Base-by-base conservation (phyloP, 2,329 filamentous ascomycete species). In the Epichloe coenophiala region DNA sequence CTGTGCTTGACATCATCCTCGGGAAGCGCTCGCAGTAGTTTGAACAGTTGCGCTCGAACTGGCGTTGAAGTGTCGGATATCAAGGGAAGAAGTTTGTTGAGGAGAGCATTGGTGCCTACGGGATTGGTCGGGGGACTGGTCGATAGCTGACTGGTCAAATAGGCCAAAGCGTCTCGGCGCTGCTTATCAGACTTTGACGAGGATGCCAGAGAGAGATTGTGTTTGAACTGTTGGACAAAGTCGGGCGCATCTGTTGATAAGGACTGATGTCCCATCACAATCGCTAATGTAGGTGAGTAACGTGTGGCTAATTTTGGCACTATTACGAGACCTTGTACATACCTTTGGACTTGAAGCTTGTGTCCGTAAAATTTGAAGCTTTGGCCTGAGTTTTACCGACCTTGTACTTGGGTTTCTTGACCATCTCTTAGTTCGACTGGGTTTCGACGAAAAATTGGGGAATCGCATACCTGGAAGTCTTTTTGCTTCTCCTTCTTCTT, bases 401-500 rank as follows among this genome's bases (percentile, higher is more conserved):
- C 70, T 89, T 95, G 60, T 96, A 73, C 71, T 97, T 97, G 47
- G 86, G 74, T 83, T 96, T 98, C 83, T 93, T n/a, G 9, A 51
- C 15, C 50, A 19, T 35, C 8, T 35, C 21, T 40, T 49, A 50
- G 47, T 17, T 45, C 13, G 5, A 37, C 27, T 44, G 13, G 19
- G 11, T 11, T 42, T 37, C 21, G 15, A 19, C 5, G 27, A 43
- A n/a, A 19, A 4, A 13, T 9, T 36, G 35, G 23, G 15, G 38
- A 17, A 13, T 33, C 9, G 33, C 67, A 45, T 66, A 87, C 86
- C 68, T 89, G 82, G 61, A 98, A 98, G 71, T 97, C 91, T 71
- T 95, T 89, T 68, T 89, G 83, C 77, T 96, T 97, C 67, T 97
- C 90, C 70, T 86, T 91, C 78, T 95, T 97, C 68, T 89, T 93